These are phyloP conservation scores for Talaromyces islandicus DNA, from an alignment of 2,329 filamentous ascomycete genomes.

Conservation along the genomic window DNA sequence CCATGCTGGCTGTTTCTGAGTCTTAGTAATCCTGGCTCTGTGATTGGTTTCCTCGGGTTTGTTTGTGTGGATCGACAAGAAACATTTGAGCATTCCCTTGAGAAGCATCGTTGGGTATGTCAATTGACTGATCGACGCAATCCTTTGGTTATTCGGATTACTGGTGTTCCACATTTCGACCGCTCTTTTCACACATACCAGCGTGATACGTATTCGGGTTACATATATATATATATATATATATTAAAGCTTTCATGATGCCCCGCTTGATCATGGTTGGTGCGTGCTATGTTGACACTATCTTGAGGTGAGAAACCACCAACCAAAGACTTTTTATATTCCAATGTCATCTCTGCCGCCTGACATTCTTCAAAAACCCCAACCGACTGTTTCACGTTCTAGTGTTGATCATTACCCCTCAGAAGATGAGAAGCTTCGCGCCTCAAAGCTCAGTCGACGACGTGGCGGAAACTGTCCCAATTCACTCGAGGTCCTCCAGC, in stretches of 20 bases:
- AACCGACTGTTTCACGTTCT: neutral
- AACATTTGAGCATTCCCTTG: neutral
- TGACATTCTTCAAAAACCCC: neutral
- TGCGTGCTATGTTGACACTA: slow-evolving; percentile 66
- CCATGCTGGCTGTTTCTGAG: neutral
- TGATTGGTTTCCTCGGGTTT: neutral
- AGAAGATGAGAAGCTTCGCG: slow-evolving; percentile 69
- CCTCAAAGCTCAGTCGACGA: slow-evolving; percentile 52
- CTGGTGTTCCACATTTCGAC: neutral
- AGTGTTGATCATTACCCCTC: slow-evolving; percentile 61
- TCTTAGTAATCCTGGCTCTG: neutral
- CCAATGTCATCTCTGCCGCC: neutral
- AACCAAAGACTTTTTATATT: neutral
- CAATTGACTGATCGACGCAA: neutral
- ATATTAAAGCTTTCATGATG: neutral
- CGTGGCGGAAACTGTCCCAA: slow-evolving; percentile 71
- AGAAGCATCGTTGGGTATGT: neutral
- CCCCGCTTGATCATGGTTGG: slow-evolving; percentile 59
- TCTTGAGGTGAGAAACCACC: slow-evolving; percentile 50
- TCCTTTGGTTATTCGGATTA: neutral
- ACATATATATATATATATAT: neutral
- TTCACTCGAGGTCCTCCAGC: slow-evolving; percentile 62
- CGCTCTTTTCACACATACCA: neutral
- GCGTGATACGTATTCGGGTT: neutral
- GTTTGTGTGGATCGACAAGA: neutral